Base-by-base conservation (phyloP, 2,329 filamentous ascomycete genomes). In the Albifimbria verrucaria region DNA sequence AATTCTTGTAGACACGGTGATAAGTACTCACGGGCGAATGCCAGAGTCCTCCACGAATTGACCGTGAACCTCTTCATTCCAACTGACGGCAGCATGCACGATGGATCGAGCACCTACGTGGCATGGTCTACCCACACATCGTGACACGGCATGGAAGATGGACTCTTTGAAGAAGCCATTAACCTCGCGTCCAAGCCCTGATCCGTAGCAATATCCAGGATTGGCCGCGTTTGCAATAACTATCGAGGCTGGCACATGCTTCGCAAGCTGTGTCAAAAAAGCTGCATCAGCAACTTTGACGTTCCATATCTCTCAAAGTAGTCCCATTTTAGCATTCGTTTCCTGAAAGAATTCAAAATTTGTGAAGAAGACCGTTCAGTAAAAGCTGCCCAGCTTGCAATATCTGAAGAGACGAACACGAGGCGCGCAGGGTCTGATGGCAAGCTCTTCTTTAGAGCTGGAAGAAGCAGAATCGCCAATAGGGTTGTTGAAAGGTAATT, bases 1-100 rank as follows among this genome's bases (percentile, higher is more conserved):
- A 7, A 4, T 24, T n/a, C 11, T 15, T 15, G 4, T 47, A 7
- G 44, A 25, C 22, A 24, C n/a, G 21, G 23, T 25, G 12, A 25
- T 48, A 17, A 50, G 23, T 23, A 52, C 53, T 55, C 22, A 55
- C 53, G 53, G 53, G 22, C 36, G 20, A n/a, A 55, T 45, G 39
- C 47, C 45, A 9, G 25, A 45, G 11, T 52, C 50, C 26, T 52
- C 49, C 2, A 52, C 36, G 26, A 50, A 55, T 6, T 55, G 46
- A 7, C 53, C 53, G 21, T 55, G 50, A 7, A 41, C 45, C 15
- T 45, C 45, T 5, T 45, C 47, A 4, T 50, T 50, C 10, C 42
- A 32, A 15, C 17, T 26, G 3, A 44, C 18, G n/a, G 48, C 50
- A 15, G 53, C 36, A 47, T 55, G 25, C 15, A 51, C 26, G 17